Evolutionary conservation across 1,284 basidiomycete species (phyloP), one percentile per base, ranked within the genome.

Genomic region (Laetiporus sulphureus): DNA sequence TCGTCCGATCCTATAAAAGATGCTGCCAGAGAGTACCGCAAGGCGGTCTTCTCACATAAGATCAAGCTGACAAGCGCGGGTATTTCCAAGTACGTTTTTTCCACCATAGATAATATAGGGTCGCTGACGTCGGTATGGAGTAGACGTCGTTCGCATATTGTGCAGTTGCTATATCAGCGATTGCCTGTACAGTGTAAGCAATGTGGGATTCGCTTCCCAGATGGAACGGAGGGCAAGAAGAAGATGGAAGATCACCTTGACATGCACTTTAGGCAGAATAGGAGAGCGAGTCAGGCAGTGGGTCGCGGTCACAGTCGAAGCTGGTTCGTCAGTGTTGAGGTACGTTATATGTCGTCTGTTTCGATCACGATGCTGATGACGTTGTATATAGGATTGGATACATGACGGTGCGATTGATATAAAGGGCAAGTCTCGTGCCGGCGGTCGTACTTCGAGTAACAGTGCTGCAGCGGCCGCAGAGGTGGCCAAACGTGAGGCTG

Each of bases 211-310:
- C 83, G 96, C 40, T 97, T 95, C 62, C 70, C 83, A 33, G 82
- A 88, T 50, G 79, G 77, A 30, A 58, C 66, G 20, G 58, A 68
- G 38, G 91, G 90, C 48, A 91, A 86, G 65, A 83, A 81, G 58
- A 73, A 72, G 20, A 77, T 94, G 69, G 82, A 96, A 54, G 77
- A 84, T 41, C 96, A 99, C 60, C 74, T 99, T 53, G 96, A 99
- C 61, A 90, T 92, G 86, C 96, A 99, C 65, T 98, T 97, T 67
- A 77, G 84, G 53, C 88, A 96, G 56, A 99, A 98, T 59, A 78
- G 88, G 50, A 87, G 92, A 59, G 85, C 90, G 25, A 84, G 79
- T 51, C 90, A 94, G 60, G 84, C 83, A 32, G 68, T 77, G 7
- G 89, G 89, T 0, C 77, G 95, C 47, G 93, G 94, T 19, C 87